A percentile compares a stretch with the other conserved stretches of the same genome.
Evolutionary conservation across 257 asterid species (phyloP).

Genomic region (Solanum appendiculatum): DNA sequence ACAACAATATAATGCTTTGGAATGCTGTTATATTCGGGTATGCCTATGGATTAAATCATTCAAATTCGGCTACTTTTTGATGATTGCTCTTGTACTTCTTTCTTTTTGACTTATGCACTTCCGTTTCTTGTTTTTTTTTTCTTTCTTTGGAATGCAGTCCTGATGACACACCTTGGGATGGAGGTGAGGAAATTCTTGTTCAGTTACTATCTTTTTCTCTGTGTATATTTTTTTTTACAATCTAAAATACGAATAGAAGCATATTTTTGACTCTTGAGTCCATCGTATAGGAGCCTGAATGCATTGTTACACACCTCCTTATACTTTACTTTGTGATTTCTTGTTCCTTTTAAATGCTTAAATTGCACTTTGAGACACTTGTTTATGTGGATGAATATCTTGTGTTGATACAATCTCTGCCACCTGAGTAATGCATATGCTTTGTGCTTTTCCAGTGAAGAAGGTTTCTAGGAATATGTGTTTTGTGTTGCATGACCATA

Average conservation of each 20-base stretch:
- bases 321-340: neutral
- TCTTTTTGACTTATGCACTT: neutral
- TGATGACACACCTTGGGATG: slow-evolving; percentile 97
- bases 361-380: neutral
- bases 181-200: slow-evolving; percentile 43
- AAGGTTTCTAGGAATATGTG: neutral
- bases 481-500: neutral
- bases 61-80: neutral
- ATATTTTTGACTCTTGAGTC: neutral
- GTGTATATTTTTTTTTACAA: too few species aligned
- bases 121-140: neutral
- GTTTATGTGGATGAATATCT: neutral
- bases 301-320: neutral
- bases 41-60: neutral
- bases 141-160: slow-evolving; percentile 68
- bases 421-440: neutral
- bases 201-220: neutral
- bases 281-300: neutral
- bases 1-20: slow-evolving; percentile 89
- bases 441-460: neutral
- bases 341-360: neutral
- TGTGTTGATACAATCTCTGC: neutral
- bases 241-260: neutral
- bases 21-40: slow-evolving; percentile 94
- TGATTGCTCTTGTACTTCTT: neutral